phyloP scores from a whole-genome alignment of 208 protist species.

The Plasmodiophora brassicae region DNA sequence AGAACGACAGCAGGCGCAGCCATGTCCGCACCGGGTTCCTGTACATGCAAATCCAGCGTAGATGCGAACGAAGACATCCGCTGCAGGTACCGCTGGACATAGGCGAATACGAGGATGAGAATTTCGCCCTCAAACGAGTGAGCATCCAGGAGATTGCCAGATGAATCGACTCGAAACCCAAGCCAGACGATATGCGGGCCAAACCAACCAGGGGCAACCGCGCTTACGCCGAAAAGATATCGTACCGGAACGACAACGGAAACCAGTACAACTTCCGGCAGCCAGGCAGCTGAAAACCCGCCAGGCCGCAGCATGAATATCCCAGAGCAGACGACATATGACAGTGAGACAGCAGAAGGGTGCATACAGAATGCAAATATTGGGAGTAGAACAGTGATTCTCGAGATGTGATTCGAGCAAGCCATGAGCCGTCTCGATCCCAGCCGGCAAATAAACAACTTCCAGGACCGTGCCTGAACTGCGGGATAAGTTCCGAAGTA shows the following conservation, averaged over 20 bases:
- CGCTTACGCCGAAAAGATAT: not conserved
- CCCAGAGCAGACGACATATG: not conserved
- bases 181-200: not conserved
- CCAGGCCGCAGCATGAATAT: not conserved
- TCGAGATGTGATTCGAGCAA: not conserved
- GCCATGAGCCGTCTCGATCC: not conserved
- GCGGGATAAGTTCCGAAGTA: not conserved
- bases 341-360: not conserved
- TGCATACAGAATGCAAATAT: not conserved
- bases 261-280: not conserved
- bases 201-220: not conserved
- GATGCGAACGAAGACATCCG: not conserved
- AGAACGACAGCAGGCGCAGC: too few relatives aligned
- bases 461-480: not conserved
- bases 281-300: not conserved
- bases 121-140: not conserved
- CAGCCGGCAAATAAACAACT: not conserved
- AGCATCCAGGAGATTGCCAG: not conserved
- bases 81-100: not conserved
- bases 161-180: not conserved
- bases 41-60: too few relatives aligned
- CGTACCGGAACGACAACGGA: not conserved
- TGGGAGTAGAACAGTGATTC: slow-evolving; percentile 1
- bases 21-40: too few relatives aligned
- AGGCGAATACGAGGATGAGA: not conserved